These are phyloP conservation scores for Nothophytophthora sp. DNA, from an alignment of 352 stramenopile species.

Conservation along the genomic window DNA sequence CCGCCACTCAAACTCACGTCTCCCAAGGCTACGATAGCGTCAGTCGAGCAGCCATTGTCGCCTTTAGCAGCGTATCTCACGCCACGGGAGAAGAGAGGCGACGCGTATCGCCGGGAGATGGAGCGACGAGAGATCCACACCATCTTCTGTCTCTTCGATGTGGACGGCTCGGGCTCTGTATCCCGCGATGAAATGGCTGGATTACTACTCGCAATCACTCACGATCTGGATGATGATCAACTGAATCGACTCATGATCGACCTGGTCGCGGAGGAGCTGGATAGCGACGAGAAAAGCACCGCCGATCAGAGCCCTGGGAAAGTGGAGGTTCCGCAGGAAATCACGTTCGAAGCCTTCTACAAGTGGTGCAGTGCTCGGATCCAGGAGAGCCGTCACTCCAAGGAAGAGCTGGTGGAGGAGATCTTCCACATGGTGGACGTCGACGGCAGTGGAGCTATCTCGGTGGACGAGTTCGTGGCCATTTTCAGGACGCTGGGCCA, in stretches of 20 bases:
- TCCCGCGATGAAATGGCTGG: conserved; percentile 64
- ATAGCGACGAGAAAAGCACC: conserved; percentile 28
- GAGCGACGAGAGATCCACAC: conserved; percentile 70
- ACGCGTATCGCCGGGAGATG: conserved; percentile 59
- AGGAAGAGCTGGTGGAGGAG: conserved; percentile 65
- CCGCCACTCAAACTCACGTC: conserved; percentile 10
- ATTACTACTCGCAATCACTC: conserved; percentile 59
- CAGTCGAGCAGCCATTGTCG: conserved; percentile 41
- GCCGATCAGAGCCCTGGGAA: conserved; percentile 4
- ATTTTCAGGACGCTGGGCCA: conserved; percentile 74
- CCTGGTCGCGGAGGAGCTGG: conserved; percentile 36
- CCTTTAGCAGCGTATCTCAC: conserved; percentile 49
- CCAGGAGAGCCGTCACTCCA: conserved; percentile 47
- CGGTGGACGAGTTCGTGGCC: conserved; percentile 73
- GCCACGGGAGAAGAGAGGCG: conserved; percentile 44
- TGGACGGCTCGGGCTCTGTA: conserved; percentile 58
- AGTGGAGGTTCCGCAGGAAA: conserved; percentile 36
- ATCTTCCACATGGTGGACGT: conserved; percentile 77
- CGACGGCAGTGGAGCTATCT: conserved; percentile 62
- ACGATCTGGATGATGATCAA: conserved; percentile 61
- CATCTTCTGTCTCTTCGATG: conserved; percentile 75
- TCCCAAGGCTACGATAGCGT: conserved; percentile 4
- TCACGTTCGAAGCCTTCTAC: conserved; percentile 73
- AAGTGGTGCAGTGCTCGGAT: conserved; percentile 71
- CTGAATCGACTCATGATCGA: conserved; percentile 63